phyloP scores from a whole-genome alignment of 1,139 yeast genomes.

The Kurtzmaniella quercitrusa region DNA sequence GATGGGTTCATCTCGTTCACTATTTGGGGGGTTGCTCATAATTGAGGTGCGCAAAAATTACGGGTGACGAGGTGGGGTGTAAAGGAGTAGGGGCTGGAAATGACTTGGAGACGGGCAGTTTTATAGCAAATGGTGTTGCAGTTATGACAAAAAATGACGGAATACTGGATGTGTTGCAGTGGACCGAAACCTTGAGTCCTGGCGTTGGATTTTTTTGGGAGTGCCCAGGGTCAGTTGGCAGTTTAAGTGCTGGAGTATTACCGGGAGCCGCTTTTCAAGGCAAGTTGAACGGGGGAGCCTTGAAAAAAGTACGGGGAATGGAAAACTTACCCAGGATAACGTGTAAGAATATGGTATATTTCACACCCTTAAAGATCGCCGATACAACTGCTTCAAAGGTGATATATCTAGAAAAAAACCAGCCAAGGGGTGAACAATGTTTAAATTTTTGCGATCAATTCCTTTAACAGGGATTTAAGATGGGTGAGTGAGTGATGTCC shows the following conservation, averaged over 20 bases:
- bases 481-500: slow-evolving; percentile 1
- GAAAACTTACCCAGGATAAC: neutral
- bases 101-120: neutral
- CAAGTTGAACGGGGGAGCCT: too few relatives aligned
- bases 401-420: neutral
- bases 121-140: too few relatives aligned
- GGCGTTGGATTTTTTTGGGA: too few relatives aligned
- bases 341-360: neutral
- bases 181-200: too few relatives aligned
- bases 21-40: slow-evolving; percentile 15
- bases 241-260: too few relatives aligned
- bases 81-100: neutral
- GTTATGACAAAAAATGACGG: too few relatives aligned
- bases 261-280: too few relatives aligned
- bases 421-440: slow-evolving; percentile 1
- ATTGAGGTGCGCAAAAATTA: neutral
- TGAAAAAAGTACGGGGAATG: too few relatives aligned
- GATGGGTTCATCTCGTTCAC: slow-evolving; percentile 22
- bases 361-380: neutral
- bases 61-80: neutral
- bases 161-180: too few relatives aligned
- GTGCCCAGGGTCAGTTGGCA: too few relatives aligned
- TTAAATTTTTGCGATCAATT: neutral
- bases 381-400: neutral
- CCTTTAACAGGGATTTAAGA: neutral